phyloP scores from a whole-genome alignment of 306 rosid genomes.

The Acmispon strigosus region DNA sequence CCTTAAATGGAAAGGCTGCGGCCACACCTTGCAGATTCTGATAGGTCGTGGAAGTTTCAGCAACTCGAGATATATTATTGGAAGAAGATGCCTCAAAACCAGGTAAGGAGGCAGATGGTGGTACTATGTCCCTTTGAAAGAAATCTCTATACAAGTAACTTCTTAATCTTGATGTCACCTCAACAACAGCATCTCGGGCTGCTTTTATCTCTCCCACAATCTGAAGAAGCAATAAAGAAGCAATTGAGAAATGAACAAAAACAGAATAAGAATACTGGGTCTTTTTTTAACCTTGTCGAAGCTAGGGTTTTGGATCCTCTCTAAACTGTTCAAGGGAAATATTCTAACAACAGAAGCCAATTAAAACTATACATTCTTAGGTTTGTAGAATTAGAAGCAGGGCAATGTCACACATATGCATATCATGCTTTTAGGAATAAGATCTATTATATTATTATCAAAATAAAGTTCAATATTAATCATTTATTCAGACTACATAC shows the following conservation, averaged over 20 bases:
- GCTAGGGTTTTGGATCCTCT: slow-evolving; percentile 14
- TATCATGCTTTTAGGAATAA: slow-evolving; percentile 17
- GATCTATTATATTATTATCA: not conserved
- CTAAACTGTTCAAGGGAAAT: not conserved
- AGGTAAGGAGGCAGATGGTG: slow-evolving; percentile 38
- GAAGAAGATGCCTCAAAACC: slow-evolving; percentile 50
- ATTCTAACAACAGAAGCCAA: not conserved
- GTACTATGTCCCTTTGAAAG: slow-evolving; percentile 54
- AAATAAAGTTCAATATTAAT: slow-evolving; percentile 10
- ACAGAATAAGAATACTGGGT: slow-evolving; percentile 8
- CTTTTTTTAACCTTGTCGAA: slow-evolving; percentile 13
- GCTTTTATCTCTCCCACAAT: slow-evolving; percentile 90
- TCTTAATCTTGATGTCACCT: slow-evolving; percentile 86
- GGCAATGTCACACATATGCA: not conserved
- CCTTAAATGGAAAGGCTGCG: slow-evolving; percentile 53
- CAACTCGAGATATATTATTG: slow-evolving; percentile 33
- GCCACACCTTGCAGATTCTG: slow-evolving; percentile 49
- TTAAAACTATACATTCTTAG: not conserved
- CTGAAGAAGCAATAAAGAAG: slow-evolving; percentile 35
- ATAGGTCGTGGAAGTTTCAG: slow-evolving; percentile 42
- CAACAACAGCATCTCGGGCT: slow-evolving; percentile 88
- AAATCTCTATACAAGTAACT: slow-evolving; percentile 70
- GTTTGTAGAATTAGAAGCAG: not conserved
- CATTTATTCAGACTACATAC: not conserved
- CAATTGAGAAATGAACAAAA: slow-evolving; percentile 18